Evolutionary conservation across 306 rosid genomes (phyloP).

Genomic region (Nissolia schottii): DNA sequence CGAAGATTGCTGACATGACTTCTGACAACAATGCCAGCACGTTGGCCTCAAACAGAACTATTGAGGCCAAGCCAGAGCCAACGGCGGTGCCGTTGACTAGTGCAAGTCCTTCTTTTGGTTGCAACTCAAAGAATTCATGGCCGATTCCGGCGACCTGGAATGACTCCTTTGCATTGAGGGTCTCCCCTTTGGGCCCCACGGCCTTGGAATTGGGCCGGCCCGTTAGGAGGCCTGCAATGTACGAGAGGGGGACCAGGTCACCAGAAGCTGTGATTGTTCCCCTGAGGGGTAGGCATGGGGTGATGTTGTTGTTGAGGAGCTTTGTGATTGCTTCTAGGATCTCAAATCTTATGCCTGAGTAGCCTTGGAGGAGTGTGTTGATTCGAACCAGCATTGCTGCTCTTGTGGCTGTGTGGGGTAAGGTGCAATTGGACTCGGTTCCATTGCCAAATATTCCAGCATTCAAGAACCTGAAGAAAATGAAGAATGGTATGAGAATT

Average conservation of each 20-base stretch:
- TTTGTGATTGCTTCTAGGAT: conserved; percentile 77
- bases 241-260: conserved; percentile 84
- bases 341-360: conserved; percentile 87
- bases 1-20: conserved; percentile 67
- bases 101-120: conserved; percentile 93
- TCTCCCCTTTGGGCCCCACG: conserved; percentile 57
- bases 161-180: conserved; percentile 56
- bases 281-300: conserved; percentile 80
- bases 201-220: conserved; percentile 82
- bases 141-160: conserved; percentile 50
- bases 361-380: conserved; percentile 92
- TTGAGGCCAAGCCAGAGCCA: conserved; percentile 85
- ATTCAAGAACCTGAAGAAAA: conserved; percentile 63
- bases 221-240: conserved; percentile 75
- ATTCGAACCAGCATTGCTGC: conserved; percentile 86
- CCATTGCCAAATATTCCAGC: conserved; percentile 85
- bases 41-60: conserved; percentile 80
- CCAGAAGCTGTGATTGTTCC: conserved; percentile 88
- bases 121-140: conserved; percentile 72
- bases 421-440: conserved; percentile 55
- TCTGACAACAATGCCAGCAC: conserved; percentile 61
- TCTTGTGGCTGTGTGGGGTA: conserved; percentile 74
- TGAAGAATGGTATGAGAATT: too few species aligned
- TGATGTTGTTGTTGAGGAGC: conserved; percentile 60
- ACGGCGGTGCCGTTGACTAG: conserved; percentile 93